A percentile compares a stretch with the other conserved stretches of the same genome.
phyloP scores from a whole-genome alignment of 2,329 filamentous ascomycete genomes.

The Xylariaceae sp. region DNA sequence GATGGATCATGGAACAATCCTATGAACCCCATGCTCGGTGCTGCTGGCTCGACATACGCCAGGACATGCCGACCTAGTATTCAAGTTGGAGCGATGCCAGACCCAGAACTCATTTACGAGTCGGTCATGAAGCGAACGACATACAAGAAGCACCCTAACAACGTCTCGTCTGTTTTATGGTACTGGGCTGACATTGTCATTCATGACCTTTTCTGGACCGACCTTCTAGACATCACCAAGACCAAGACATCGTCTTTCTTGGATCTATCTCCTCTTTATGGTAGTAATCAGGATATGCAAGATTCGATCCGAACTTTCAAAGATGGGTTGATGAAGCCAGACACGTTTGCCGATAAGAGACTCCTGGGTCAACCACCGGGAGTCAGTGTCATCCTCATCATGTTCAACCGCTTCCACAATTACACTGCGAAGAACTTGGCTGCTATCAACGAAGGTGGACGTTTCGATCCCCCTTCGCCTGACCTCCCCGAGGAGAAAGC shows the following conservation, averaged over 20 bases:
- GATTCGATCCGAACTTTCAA: constrained; percentile 67
- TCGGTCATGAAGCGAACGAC: constrained; percentile 54
- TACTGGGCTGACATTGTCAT: constrained; percentile 73
- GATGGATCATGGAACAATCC: constrained; percentile 74
- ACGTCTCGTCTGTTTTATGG: constrained; percentile 69
- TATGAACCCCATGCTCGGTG: constrained; percentile 62
- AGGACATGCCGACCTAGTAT: constrained; percentile 60
- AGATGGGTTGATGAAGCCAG: constrained; percentile 69
- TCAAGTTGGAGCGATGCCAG: constrained; percentile 64
- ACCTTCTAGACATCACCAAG: constrained; percentile 56
- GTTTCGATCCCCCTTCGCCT: constrained; percentile 66
- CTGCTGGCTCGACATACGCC: constrained; percentile 65
- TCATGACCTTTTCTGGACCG: constrained; percentile 72
- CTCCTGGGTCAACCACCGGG: constrained; percentile 70
- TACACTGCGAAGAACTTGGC: constrained; percentile 76
- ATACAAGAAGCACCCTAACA: constrained; percentile 64
- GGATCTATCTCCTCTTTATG: constrained; percentile 70
- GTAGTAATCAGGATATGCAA: constrained; percentile 64
- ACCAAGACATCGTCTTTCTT: constrained; percentile 64
- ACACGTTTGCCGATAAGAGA: constrained; percentile 69
- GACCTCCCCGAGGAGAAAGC: constrained; percentile 48
- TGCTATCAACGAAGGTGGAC: constrained; percentile 78
- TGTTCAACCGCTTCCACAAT: constrained; percentile 87
- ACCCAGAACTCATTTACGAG: constrained; percentile 63
- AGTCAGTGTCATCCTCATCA: constrained; percentile 68